A percentile compares a stretch with the other conserved stretches of the same genome.
phyloP scores from a whole-genome alignment of 2,329 filamentous ascomycete species.

The Calonectria naviculata region DNA sequence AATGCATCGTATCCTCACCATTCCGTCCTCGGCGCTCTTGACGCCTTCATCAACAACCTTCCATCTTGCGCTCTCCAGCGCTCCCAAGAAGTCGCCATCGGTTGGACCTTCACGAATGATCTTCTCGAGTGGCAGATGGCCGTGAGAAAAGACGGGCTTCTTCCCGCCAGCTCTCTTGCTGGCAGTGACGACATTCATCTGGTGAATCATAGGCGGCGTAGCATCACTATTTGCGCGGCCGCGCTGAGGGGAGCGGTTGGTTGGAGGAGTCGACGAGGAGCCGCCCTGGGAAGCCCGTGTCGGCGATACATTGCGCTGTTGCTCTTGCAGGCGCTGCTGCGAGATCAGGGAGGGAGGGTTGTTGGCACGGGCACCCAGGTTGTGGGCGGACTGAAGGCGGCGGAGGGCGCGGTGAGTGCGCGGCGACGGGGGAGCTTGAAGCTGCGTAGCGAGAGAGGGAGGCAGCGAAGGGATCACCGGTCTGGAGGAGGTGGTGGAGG shows the following conservation, averaged over 20 bases:
- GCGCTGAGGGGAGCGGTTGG: constrained; percentile 61
- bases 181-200: constrained; percentile 49
- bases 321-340: constrained; percentile 67
- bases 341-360: constrained; percentile 68
- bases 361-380: constrained; percentile 67
- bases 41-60: constrained; percentile 82
- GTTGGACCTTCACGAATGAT: constrained; percentile 85
- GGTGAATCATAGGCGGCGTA: constrained; percentile 52
- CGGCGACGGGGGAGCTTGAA: constrained; percentile 69
- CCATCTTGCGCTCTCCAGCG: constrained; percentile 77
- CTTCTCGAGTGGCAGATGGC: constrained; percentile 74
- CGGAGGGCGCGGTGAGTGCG: constrained; percentile 75
- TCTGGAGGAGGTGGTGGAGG: constrained; percentile 27
- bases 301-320: constrained; percentile 50
- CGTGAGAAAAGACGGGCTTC: constrained; percentile 61
- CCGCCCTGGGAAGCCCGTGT: constrained; percentile 33
- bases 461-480: constrained; percentile 37
- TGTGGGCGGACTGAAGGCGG: constrained; percentile 81
- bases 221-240: constrained; percentile 81
- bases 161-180: constrained; percentile 53
- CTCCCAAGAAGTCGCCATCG: constrained; percentile 73
- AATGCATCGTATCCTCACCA: constrained; percentile 63
- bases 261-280: constrained; percentile 21
- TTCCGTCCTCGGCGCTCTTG: constrained; percentile 82
- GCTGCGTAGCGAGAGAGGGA: constrained; percentile 51